Evolutionary conservation across 2,329 filamentous ascomycete species (phyloP), one percentile per base, ranked within the genome.

Genomic region (Aspergillus pseudoglaucus): DNA sequence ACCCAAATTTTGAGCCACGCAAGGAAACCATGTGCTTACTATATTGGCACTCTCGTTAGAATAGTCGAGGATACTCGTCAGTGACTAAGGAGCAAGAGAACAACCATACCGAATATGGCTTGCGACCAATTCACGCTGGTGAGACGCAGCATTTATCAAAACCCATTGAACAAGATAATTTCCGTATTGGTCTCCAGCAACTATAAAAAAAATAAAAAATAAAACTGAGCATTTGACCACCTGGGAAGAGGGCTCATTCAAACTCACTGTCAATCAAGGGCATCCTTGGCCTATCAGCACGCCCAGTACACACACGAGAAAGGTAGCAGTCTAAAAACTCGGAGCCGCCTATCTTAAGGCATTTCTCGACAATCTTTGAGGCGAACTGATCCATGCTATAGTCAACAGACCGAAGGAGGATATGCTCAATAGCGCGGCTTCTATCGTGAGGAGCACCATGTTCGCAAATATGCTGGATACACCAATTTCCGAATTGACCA

Each of bases 311-410:
- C 51, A 98, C 90, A 51, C 90, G 86, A 66, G 94, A 87, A 50
- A 98, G 83, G 64, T 97, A 98, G 52, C 89, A 88, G 52, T 90
- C 81, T 39, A 98, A 79, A 64, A 98, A 98, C 42, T 97, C 91
- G 22, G 79, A 72, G 23, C 90, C 88, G 40, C 91, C 89, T 71
- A 98, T 95, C 76, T 98, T 98, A 58, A 98, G 82, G 62, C 93
- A 98, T 73, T 98, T 98, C 73, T 98, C 91, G 52, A 98, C 91
- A 40, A 98, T 93, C 71, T 98, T 98, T 51, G 93, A 98, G 39
- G 93, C 94, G 65, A 96, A 98, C 64, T 98, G 93, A 60, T 98
- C 93, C 80, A 95, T 96, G 71, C 91, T 97, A 72, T 97, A 98
- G 70, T 96, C 90, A 14, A 89, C 87, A 27, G 90, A 88, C 70